Percentiles rank a stretch among this genome's conserved stretches.
phyloP scores from a whole-genome alignment of 208 protist species.

The Trypanosoma melophagium region DNA sequence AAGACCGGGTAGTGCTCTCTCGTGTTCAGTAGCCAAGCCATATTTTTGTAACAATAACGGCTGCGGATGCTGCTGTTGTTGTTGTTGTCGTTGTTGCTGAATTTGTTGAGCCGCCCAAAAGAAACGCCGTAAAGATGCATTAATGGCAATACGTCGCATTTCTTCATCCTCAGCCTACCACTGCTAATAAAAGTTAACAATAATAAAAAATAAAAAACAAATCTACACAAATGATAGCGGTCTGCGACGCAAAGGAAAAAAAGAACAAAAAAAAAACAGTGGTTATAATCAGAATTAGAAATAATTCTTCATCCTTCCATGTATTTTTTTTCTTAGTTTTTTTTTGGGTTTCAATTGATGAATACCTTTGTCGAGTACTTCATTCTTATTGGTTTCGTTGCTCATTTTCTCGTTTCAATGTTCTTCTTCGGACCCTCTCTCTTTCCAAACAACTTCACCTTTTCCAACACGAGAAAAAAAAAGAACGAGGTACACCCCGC shows the following conservation, averaged over 20 bases:
- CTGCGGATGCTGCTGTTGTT: neutral
- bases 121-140: neutral
- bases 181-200: slow-evolving; percentile 8
- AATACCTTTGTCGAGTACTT: neutral
- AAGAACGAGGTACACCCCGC: neutral
- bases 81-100: neutral
- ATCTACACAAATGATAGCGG: neutral
- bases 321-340: neutral
- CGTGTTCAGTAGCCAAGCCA: neutral
- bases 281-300: neutral
- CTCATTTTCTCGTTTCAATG: neutral
- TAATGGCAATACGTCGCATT: slow-evolving; percentile 16
- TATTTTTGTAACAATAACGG: neutral
- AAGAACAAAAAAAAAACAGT: slow-evolving; percentile 18
- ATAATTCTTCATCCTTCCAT: neutral
- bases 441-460: neutral
- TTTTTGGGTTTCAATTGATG: neutral
- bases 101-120: neutral
- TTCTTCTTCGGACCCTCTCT: neutral
- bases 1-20: slow-evolving; percentile 5
- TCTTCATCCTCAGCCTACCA: slow-evolving; percentile 2
- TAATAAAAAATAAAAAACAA: slow-evolving; percentile 23
- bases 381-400: neutral
- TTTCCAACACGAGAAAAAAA: no score
- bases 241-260: neutral